Evolutionary conservation across 805 yeast species (phyloP), one percentile per base, ranked within the genome.

Genomic region (Dipodascus albidus): DNA sequence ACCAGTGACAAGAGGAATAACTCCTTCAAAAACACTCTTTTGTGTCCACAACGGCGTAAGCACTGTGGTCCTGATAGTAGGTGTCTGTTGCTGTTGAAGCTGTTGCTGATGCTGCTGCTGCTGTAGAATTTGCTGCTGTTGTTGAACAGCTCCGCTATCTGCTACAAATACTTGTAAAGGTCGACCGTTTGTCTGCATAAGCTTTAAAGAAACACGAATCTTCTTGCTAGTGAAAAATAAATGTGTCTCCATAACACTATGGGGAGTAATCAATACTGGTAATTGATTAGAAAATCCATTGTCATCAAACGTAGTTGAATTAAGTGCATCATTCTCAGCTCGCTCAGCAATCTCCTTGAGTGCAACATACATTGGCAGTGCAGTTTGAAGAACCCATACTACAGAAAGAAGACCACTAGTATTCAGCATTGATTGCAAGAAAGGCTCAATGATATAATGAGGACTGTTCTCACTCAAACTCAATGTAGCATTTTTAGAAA

Each of bases 391-490:
- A 33, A 66, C 44, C 53, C 59, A 58, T 2, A 67, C 53, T 14
- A 66, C 60, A 19, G 64, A 55, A 23, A 52, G 50, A 48, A 67
- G 54, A 1, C 70, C 69, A 19, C 56, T 55, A 23, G 48, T 49
- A 23, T 57, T 57, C 27, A 67, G 57, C n/a, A 64, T 54, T 23
- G 59, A 59, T 48, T 66, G 64, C 31, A 67, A 51, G 31, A 59
- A 58, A 41, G 57, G 58, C 47, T 53, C 59, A n/a, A 67, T 61
- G 20, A 59, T 38, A 2, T 52, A 48, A 49, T 65, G 68, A 14
- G 70, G 70, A 44, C 57, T 62, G 15, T 49, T 24, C 3, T 41
- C 49, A 38, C 55, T 53, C 44, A 67, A 55, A 15, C 52, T 48
- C 27, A 67, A 50, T 23, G 53, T 24, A 24, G 49, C 56, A 51